These are phyloP conservation scores for Colletotrichum sublineola DNA, from an alignment of 2,329 filamentous ascomycete genomes.

Conservation along the genomic window DNA sequence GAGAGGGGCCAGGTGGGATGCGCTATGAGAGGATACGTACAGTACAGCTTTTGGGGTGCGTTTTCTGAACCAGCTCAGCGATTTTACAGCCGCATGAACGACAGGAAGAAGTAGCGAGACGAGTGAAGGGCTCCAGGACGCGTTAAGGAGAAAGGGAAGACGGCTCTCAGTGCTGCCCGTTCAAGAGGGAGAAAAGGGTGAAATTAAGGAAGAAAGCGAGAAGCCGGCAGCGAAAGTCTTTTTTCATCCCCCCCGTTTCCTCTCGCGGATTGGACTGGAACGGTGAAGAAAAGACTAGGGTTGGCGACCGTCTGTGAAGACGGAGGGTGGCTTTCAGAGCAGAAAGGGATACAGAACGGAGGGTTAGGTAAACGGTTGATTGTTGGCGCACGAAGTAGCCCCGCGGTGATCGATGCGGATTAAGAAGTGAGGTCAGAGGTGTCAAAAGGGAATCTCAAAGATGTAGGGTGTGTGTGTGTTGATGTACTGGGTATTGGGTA, in stretches of 20 bases:
- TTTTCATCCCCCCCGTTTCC: constrained; percentile 13
- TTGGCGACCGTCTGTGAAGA: constrained; percentile 13
- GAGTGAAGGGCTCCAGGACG: not conserved
- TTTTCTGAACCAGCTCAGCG: constrained; percentile 33
- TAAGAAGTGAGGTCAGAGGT: constrained; percentile 42
- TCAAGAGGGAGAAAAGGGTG: constrained; percentile 21
- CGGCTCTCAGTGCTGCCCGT: constrained; percentile 32
- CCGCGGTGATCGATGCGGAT: constrained; percentile 39
- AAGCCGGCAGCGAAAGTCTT: constrained; percentile 38
- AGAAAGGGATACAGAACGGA: constrained; percentile 9
- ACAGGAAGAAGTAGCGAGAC: constrained; percentile 20
- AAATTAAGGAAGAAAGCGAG: constrained; percentile 22
- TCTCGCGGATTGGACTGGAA: constrained; percentile 26
- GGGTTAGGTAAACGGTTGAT: constrained; percentile 19
- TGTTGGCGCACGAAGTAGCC: constrained; percentile 18
- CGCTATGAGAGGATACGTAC: constrained; percentile 39
- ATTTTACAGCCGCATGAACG: constrained; percentile 35
- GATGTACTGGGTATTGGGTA: constrained; percentile 24
- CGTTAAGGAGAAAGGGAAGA: not conserved
- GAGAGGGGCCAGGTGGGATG: constrained; percentile 40
- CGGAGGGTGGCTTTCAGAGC: constrained; percentile 16
- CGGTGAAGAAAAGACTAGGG: constrained; percentile 38
- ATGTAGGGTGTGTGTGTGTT: constrained; percentile 38
- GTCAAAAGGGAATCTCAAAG: constrained; percentile 35
- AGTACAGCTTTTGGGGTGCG: constrained; percentile 29